Evolutionary conservation across 345 rosid species (phyloP).

Genomic region (Geranium brycei): DNA sequence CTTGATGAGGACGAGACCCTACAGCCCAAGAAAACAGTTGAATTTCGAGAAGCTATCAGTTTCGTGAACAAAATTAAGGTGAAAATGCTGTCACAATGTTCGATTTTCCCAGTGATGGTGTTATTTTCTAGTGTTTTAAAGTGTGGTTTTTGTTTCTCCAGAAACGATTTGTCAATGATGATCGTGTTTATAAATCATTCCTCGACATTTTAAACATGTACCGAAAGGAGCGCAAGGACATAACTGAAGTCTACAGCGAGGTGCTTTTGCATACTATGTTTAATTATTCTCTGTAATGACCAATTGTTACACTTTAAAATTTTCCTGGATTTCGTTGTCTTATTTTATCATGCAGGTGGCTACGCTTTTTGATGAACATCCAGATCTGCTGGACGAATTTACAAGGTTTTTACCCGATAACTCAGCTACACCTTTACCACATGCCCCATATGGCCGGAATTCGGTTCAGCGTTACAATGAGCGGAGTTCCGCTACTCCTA

Average conservation of each 20-base stretch:
- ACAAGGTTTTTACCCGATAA: conserved; percentile 63
- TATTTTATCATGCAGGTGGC: conserved; percentile 45
- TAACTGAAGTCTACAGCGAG: conserved; percentile 43
- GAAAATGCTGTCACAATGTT: not conserved
- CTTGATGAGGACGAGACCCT: conserved; percentile 56
- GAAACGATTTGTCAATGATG: conserved; percentile 25
- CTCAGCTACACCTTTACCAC: conserved; percentile 36
- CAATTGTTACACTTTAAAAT: not conserved
- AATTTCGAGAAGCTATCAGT: conserved; percentile 42
- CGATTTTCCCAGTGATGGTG: not conserved
- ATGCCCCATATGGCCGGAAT: conserved; percentile 40
- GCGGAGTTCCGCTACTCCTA: conserved; percentile 32
- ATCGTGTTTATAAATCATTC: conserved; percentile 20
- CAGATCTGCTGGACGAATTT: conserved; percentile 83
- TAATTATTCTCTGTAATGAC: not conserved
- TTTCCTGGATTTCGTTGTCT: not conserved
- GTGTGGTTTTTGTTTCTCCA: conserved; percentile 2
- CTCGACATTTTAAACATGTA: conserved; percentile 21
- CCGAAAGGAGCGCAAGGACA: conserved; percentile 13
- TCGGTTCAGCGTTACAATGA: conserved; percentile 49
- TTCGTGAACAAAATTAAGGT: conserved; percentile 24
- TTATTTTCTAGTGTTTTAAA: not conserved
- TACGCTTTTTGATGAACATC: conserved; percentile 60
- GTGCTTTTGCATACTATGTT: conserved; percentile 22
- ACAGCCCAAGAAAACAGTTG: conserved; percentile 60